A percentile compares a stretch with the other conserved stretches of the same genome.
Evolutionary conservation across 2,329 filamentous ascomycete genomes (phyloP).

Genomic region (Fusarium robinianum): DNA sequence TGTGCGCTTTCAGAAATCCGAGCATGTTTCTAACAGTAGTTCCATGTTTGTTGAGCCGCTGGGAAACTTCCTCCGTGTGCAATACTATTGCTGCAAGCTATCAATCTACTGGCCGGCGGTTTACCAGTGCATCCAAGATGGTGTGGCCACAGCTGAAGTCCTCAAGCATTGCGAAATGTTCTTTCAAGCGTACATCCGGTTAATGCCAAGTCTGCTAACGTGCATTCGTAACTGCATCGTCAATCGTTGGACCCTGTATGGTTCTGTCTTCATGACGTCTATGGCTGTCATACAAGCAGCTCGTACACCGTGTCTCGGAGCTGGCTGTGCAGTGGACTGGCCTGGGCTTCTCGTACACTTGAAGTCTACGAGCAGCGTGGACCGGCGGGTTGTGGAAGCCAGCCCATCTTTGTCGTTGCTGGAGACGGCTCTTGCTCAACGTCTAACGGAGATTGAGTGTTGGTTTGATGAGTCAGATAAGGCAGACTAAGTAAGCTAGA

Average conservation of each 20-base stretch:
- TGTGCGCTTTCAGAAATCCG: conserved; percentile 34
- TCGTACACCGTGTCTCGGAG: conserved; percentile 1
- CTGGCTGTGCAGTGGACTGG: conserved; percentile 3
- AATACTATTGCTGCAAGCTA: conserved; percentile 37
- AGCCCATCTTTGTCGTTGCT: conserved; percentile 2
- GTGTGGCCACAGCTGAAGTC: not conserved
- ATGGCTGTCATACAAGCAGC: conserved; percentile 4
- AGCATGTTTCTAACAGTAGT: not conserved
- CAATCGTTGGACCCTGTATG: conserved; percentile 3
- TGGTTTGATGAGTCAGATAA: conserved; percentile 4
- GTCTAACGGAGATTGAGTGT: conserved; percentile 1
- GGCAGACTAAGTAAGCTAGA: not conserved
- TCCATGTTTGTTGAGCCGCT: conserved; percentile 1
- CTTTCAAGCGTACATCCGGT: conserved; percentile 1
- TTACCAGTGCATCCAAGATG: conserved; percentile 1
- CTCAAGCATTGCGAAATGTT: not conserved
- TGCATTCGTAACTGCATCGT: conserved; percentile 3
- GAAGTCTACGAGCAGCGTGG: conserved; percentile 1
- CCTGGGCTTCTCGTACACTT: conserved; percentile 1
- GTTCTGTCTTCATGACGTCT: conserved; percentile 1
- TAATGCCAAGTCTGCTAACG: conserved; percentile 1
- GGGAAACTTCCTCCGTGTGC: conserved; percentile 25
- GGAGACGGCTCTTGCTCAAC: conserved; percentile 1
- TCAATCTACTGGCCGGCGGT: conserved; percentile 30
- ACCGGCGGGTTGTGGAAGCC: conserved; percentile 1